Base-by-base conservation (phyloP, 2,329 filamentous ascomycete genomes). In the Boeremia exigua region DNA sequence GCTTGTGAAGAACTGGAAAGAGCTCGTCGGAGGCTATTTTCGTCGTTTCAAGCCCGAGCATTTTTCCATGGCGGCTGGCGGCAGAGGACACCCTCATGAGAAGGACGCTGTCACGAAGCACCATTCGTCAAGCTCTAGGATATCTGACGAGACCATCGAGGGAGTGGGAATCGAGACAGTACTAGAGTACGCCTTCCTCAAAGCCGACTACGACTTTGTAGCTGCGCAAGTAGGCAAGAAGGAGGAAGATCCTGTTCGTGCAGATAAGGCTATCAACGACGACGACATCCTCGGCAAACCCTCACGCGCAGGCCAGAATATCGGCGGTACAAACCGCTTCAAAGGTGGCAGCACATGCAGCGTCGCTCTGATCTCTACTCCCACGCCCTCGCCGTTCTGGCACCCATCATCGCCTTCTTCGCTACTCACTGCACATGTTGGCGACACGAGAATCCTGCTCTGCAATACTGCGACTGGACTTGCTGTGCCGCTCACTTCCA, bases 291-390 rank as follows among this genome's bases (percentile, higher is more conserved):
- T 96, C 3, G 91, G 91, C 29, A 78, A 84, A 37, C 85, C 85
- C 0, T 81, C 80, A 34, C 78, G 76, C 47, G 73, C 79, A 3
- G 73, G 73, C 10, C 72, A 75, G 23, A 71, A 82, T 79, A 94
- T 96, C 59, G 91, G 92, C 27, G 91, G 91, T 8, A 77, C 82
- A 2, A 86, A 82, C 27, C 89, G 92, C 56, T 98, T 98, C 81
- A 91, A 93, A 70, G 95, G 95, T 57, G 95, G 95, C 54, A 96
- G 92, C 48, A 99, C 95, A 1, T 93, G 91, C 37, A 96, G 92
- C 15, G 81, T 97, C 15, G 93, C 88, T 1, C 83, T 99, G 70
- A 92, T 99, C 52, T 96, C 92, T 0, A 98, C 95, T 0, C 92
- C 94, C 0, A 96, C 92, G 0, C 88, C 93, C 0, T 89, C 89